phyloP scores from a whole-genome alignment of 305 asterid genomes.

The Fraxinus dipetala region DNA sequence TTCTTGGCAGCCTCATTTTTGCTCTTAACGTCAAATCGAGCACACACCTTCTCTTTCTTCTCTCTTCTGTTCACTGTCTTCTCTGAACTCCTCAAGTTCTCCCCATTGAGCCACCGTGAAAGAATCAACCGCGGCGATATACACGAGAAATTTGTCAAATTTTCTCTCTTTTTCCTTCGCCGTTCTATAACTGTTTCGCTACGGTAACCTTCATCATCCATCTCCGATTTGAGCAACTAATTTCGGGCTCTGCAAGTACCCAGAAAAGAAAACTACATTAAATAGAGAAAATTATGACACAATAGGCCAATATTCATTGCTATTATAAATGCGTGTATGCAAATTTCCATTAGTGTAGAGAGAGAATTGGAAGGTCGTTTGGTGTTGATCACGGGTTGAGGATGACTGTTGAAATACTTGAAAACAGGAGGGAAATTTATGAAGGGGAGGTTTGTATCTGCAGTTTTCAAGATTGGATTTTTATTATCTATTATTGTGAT shows the following conservation, averaged over 20 bases:
- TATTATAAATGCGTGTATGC: neutral
- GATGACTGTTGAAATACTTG: neutral
- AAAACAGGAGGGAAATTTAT: neutral
- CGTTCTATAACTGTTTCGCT: conserved; percentile 24
- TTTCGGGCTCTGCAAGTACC: neutral
- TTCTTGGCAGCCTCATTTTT: conserved; percentile 4
- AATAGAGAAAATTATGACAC: conserved; percentile 15
- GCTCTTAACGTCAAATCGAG: neutral
- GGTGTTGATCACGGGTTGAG: conserved; percentile 41
- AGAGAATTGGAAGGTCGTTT: conserved; percentile 33
- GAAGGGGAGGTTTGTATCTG: neutral
- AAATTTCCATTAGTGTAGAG: conserved; percentile 33
- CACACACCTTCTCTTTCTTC: conserved; percentile 17
- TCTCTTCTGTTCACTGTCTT: conserved; percentile 19
- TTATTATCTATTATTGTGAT: conserved; percentile 10
- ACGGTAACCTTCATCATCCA: conserved; percentile 25
- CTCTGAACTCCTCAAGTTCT: conserved; percentile 24
- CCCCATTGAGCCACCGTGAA: conserved; percentile 39
- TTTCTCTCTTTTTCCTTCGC: conserved; percentile 24
- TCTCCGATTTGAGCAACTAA: conserved; percentile 25
- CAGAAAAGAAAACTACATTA: conserved; percentile 5
- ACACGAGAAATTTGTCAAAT: conserved; percentile 47
- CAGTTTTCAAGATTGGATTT: conserved; percentile 21
- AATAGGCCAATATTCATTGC: neutral
- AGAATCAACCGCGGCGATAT: conserved; percentile 46